These are phyloP conservation scores for Podospora conica DNA, from an alignment of 495 filamentous ascomycete genomes.

Conservation along the genomic window DNA sequence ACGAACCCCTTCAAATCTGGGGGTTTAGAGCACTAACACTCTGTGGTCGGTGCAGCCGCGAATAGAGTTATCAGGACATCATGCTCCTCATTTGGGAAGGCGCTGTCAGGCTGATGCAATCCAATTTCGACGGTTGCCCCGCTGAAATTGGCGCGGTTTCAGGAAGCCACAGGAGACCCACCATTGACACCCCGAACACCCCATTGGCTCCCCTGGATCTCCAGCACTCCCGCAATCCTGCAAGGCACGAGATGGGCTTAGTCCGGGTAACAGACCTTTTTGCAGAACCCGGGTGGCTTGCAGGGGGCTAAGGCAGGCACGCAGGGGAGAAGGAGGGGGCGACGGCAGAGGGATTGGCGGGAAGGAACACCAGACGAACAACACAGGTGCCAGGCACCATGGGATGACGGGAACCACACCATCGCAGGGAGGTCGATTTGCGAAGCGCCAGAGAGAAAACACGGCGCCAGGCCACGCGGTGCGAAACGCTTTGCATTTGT, in stretches of 20 bases:
- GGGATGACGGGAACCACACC: neutral
- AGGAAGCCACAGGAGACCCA: conserved; percentile 4
- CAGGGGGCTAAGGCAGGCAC: conserved; percentile 15
- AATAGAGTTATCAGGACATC: neutral
- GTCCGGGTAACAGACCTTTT: conserved; percentile 26
- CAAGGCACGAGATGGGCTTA: conserved; percentile 35
- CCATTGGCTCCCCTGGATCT: conserved; percentile 10
- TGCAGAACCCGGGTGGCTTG: conserved; percentile 13
- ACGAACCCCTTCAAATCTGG: neutral
- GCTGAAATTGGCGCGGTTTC: conserved; percentile 12
- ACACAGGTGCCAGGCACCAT: neutral
- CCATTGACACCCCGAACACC: neutral
- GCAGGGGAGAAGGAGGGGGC: conserved; percentile 9
- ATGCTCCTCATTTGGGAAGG: neutral
- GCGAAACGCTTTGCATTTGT: neutral
- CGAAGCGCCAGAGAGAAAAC: neutral
- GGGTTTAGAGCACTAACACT: neutral
- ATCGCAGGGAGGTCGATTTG: too few relatives aligned
- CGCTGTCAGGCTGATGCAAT: conserved; percentile 2
- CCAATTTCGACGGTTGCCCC: neutral
- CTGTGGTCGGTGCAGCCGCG: neutral
- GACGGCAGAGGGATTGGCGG: neutral
- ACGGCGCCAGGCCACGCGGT: neutral
- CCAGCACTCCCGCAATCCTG: conserved; percentile 13
- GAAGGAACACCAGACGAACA: neutral